These are phyloP conservation scores for Amphicarpaea edgeworthii DNA, from an alignment of 306 rosid species.

Conservation along the genomic window DNA sequence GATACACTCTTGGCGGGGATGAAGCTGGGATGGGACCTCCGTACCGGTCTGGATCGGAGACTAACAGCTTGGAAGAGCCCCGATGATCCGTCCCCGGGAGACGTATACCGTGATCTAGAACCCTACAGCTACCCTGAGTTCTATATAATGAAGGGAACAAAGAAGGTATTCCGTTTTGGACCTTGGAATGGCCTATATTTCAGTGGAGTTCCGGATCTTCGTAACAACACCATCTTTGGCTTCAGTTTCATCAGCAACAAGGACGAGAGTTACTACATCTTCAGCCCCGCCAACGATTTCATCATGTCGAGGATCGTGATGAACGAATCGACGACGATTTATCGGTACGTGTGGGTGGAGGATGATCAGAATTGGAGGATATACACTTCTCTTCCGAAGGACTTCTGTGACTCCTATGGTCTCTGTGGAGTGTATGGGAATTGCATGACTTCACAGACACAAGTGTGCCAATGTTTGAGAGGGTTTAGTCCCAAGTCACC, in stretches of 20 bases:
- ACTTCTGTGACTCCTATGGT: neutral
- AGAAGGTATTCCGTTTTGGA: neutral
- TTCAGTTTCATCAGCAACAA: slow-evolving; percentile 26
- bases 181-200: slow-evolving; percentile 41
- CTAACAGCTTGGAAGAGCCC: neutral
- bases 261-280: slow-evolving; percentile 39
- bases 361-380: neutral
- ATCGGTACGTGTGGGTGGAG: neutral
- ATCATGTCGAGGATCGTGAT: neutral
- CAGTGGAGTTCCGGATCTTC: neutral
- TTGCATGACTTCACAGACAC: slow-evolving; percentile 5
- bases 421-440: slow-evolving; percentile 49
- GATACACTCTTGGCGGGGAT: neutral
- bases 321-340: neutral
- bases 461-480: slow-evolving; percentile 42
- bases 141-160: neutral
- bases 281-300: slow-evolving; percentile 10
- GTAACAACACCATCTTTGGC: neutral
- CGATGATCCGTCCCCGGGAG: slow-evolving; percentile 7
- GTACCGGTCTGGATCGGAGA: neutral
- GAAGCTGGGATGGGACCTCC: neutral
- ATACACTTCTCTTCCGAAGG: neutral
- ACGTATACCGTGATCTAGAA: neutral
- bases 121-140: slow-evolving; percentile 35
- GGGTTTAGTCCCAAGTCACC: neutral